A percentile compares a stretch with the other conserved stretches of the same genome.
Conservation (phyloP, 257 asterid genomes). For the Solanum microdontum region DNA sequence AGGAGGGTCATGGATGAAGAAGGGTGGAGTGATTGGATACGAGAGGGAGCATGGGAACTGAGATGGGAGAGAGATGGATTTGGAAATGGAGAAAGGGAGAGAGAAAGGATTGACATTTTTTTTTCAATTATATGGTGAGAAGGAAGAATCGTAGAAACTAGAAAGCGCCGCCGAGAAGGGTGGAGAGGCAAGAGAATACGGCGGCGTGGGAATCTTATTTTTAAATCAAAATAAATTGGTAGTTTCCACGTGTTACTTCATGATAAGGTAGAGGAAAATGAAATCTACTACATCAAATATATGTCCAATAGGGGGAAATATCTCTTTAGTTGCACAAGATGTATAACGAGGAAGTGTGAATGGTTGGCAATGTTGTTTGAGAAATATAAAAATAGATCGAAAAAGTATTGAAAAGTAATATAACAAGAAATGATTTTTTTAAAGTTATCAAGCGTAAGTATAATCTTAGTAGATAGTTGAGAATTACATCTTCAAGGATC, state of each 20-base stretch:
- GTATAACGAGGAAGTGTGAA: background rate
- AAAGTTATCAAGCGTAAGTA: no score
- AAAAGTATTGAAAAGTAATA: background rate
- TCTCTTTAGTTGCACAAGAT: background rate
- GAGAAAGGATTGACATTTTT: conserved; percentile 37
- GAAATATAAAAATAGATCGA: background rate
- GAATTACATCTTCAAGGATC: no score
- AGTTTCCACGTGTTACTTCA: conserved; percentile 20
- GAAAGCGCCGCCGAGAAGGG: conserved; percentile 41
- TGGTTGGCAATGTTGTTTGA: background rate
- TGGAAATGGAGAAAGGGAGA: conserved; percentile 15
- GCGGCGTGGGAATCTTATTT: background rate
- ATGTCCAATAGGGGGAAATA: background rate
- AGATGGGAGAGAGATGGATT: conserved; percentile 18
- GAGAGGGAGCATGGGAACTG: conserved; percentile 39
- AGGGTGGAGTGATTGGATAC: conserved; percentile 22
- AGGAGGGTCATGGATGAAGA: conserved; percentile 46
- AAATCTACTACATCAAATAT: background rate
- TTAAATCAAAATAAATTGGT: background rate
- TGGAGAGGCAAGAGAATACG: background rate
- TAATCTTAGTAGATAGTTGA: no score
- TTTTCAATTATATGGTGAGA: background rate
- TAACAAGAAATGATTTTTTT: no score
- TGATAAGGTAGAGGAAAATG: background rate
- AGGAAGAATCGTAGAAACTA: conserved; percentile 19